These are phyloP conservation scores for Colletotrichum horii DNA, from an alignment of 2,329 filamentous ascomycete genomes.

Conservation along the genomic window DNA sequence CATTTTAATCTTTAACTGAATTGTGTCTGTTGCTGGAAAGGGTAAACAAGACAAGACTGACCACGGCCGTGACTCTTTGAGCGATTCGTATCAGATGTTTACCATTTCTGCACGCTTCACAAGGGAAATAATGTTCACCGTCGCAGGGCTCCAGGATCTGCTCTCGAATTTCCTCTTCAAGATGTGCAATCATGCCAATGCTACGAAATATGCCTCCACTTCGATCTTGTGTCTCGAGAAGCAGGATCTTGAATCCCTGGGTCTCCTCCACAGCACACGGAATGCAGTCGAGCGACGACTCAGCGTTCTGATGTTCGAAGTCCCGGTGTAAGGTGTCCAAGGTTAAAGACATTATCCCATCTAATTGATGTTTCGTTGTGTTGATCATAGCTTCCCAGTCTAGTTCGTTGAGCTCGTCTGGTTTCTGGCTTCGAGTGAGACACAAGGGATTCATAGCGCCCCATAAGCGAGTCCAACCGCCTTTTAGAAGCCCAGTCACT, in stretches of 20 bases:
- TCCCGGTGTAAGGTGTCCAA: rapidly evolving
- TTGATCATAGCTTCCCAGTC: neutral
- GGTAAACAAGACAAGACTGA: rapidly evolving
- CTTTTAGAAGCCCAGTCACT: neutral
- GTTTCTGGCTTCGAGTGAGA: neutral
- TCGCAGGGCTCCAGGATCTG: neutral
- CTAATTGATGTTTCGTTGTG: neutral
- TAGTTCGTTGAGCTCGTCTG: neutral
- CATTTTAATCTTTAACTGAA: neutral
- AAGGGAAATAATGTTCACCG: neutral
- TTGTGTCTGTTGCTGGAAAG: neutral
- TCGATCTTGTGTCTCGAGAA: neutral
- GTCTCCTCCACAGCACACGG: neutral
- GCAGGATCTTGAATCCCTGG: rapidly evolving
- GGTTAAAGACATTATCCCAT: neutral
- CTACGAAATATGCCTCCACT: neutral
- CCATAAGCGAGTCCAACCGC: neutral
- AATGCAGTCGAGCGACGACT: neutral
- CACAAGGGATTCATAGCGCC: neutral
- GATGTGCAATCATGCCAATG: neutral
- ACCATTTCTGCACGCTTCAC: neutral
- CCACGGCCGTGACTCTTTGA: neutral
- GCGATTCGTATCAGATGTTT: neutral
- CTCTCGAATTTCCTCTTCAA: neutral
- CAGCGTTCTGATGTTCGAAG: neutral